A percentile compares a stretch with the other conserved stretches of the same genome.
Evolutionary conservation across 805 yeast species (phyloP).

Genomic region (Starmerella tilneyi): DNA sequence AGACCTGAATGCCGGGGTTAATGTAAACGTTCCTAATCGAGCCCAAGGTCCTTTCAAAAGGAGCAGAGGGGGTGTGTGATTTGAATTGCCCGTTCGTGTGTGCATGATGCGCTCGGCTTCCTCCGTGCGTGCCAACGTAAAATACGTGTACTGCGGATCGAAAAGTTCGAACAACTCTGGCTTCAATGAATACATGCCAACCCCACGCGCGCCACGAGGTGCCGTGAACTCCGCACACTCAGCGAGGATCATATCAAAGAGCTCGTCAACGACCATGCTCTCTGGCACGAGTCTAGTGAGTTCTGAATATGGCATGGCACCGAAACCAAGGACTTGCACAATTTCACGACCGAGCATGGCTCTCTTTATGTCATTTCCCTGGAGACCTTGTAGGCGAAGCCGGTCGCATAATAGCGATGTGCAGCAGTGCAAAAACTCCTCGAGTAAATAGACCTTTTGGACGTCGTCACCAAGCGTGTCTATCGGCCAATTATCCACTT

Average conservation of each 20-base stretch:
- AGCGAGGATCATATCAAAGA: constrained; percentile 53
- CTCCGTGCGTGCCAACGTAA: constrained; percentile 66
- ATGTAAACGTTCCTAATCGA: constrained; percentile 26
- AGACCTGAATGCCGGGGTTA: constrained; percentile 25
- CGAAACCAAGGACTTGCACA: constrained; percentile 73
- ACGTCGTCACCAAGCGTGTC: constrained; percentile 33
- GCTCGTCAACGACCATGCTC: constrained; percentile 57
- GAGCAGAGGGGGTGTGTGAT: constrained; percentile 44
- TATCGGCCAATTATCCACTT: constrained; percentile 47
- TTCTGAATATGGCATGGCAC: constrained; percentile 60
- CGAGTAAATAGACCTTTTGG: constrained; percentile 53
- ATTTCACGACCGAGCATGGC: constrained; percentile 55
- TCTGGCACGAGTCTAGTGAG: constrained; percentile 64
- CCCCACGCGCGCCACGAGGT: constrained; percentile 48
- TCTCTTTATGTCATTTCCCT: constrained; percentile 41
- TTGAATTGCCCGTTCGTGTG: constrained; percentile 46
- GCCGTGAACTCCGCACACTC: constrained; percentile 52
- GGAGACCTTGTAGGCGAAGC: constrained; percentile 42
- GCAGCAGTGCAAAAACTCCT: constrained; percentile 63
- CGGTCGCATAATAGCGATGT: constrained; percentile 62
- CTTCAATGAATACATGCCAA: constrained; percentile 60
- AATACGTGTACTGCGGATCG: constrained; percentile 77
- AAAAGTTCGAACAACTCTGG: constrained; percentile 43
- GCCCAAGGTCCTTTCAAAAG: constrained; percentile 30
- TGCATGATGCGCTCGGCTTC: constrained; percentile 52